These are phyloP conservation scores for Arachis hypogaea DNA, from an alignment of 306 rosid genomes.

Conservation along the genomic window DNA sequence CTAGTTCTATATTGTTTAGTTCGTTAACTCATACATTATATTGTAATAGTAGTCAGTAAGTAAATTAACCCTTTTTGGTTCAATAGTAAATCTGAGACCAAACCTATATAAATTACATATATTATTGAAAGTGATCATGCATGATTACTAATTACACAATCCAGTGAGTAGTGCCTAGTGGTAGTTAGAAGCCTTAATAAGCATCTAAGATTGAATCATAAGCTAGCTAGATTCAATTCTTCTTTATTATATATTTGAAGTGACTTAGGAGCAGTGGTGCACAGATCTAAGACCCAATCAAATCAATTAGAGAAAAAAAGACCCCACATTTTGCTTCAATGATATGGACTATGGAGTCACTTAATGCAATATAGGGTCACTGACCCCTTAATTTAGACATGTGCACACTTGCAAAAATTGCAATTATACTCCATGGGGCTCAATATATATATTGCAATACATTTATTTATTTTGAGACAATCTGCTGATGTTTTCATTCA, in stretches of 20 bases:
- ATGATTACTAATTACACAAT: constrained; percentile 28
- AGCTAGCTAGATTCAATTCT: background rate
- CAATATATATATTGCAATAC: background rate
- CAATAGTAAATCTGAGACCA: constrained; percentile 38
- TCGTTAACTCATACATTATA: no score
- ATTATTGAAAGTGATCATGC: constrained; percentile 30
- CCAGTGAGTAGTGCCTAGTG: background rate
- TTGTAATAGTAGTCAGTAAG: background rate
- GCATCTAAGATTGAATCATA: constrained; percentile 34
- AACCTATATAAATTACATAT: constrained; percentile 7
- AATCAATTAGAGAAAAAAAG: constrained; percentile 23
- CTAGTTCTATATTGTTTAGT: no score
- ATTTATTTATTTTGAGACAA: background rate
- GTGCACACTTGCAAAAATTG: constrained; percentile 39
- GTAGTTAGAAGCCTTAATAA: background rate
- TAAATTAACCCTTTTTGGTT: constrained; percentile 25
- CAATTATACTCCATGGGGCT: constrained; percentile 33
- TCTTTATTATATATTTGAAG: constrained; percentile 3
- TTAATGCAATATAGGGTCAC: constrained; percentile 36
- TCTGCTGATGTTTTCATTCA: background rate
- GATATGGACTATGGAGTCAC: constrained; percentile 9
- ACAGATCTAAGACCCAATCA: background rate
- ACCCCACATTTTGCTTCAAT: constrained; percentile 28
- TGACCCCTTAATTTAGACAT: constrained; percentile 47
- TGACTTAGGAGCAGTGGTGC: constrained; percentile 25